Evolutionary conservation across 495 filamentous ascomycete species (phyloP).

Genomic region (Xylaria longipes): DNA sequence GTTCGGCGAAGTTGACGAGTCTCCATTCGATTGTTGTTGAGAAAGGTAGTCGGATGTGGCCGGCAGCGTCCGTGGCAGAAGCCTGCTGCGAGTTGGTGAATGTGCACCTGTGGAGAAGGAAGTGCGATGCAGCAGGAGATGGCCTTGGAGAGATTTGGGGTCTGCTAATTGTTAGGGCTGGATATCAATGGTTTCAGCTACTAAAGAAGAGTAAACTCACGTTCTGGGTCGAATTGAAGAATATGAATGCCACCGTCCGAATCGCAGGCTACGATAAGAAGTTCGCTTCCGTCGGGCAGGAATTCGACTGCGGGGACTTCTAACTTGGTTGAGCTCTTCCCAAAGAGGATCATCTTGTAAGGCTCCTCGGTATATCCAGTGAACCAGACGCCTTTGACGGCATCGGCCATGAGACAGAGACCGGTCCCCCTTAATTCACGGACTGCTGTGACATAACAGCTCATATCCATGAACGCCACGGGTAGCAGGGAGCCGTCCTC

Average conservation of each 20-base stretch:
- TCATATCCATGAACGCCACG: slow-evolving; percentile 98
- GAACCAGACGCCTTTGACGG: slow-evolving; percentile 93
- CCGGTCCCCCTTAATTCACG: slow-evolving; percentile 85
- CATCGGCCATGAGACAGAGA: slow-evolving; percentile 84
- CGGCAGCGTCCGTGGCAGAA: slow-evolving; percentile 70
- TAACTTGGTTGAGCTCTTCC: slow-evolving; percentile 75
- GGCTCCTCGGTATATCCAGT: slow-evolving; percentile 93
- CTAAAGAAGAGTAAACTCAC: slow-evolving; percentile 45
- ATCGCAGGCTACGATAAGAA: slow-evolving; percentile 84
- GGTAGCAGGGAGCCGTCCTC: slow-evolving; percentile 91
- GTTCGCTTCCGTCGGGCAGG: slow-evolving; percentile 80
- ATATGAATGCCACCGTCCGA: slow-evolving; percentile 85
- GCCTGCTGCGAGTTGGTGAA: slow-evolving; percentile 71
- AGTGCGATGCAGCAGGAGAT: slow-evolving; percentile 81
- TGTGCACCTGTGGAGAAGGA: slow-evolving; percentile 85
- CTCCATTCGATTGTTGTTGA: slow-evolving; percentile 45
- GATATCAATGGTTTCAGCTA: background rate
- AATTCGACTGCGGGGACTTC: slow-evolving; percentile 87
- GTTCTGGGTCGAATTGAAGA: slow-evolving; percentile 92
- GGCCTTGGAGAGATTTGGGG: slow-evolving; percentile 89
- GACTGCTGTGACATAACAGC: slow-evolving; percentile 81
- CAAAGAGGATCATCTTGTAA: slow-evolving; percentile 93
- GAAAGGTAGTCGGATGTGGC: slow-evolving; percentile 44
- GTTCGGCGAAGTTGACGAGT: slow-evolving; percentile 16
- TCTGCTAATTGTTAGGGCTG: slow-evolving; percentile 61